Conservation (phyloP, 2,329 filamentous ascomycete species). For the Rhynchosporium secalis region DNA sequence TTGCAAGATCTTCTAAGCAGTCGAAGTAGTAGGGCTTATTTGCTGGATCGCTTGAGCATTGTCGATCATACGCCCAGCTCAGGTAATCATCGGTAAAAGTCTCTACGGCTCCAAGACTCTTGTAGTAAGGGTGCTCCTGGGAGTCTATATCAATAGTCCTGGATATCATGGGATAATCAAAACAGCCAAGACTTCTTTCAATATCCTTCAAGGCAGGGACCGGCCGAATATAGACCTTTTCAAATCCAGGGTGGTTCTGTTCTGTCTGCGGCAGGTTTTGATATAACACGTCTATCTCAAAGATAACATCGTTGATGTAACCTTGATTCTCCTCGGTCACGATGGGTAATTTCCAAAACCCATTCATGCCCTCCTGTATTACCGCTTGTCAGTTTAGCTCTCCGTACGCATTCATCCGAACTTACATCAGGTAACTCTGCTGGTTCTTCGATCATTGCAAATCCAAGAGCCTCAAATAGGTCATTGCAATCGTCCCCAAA, state of each 20-base stretch:
- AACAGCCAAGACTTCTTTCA: slow-evolving; percentile 35
- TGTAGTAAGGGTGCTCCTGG: slow-evolving; percentile 50
- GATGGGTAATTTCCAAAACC: slow-evolving; percentile 39
- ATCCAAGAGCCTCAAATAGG: slow-evolving; percentile 59
- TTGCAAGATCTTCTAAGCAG: slow-evolving; percentile 61
- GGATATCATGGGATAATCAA: slow-evolving; percentile 35
- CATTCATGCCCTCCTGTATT: slow-evolving; percentile 38
- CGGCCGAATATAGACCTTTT: slow-evolving; percentile 19
- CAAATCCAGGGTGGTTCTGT: slow-evolving; percentile 16
- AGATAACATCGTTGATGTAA: slow-evolving; percentile 59
- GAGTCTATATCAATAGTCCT: slow-evolving; percentile 41
- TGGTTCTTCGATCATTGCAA: slow-evolving; percentile 44
- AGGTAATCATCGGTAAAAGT: slow-evolving; percentile 65
- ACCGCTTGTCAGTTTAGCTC: slow-evolving; percentile 3
- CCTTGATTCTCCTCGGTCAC: slow-evolving; percentile 32
- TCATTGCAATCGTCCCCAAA: slow-evolving; percentile 63
- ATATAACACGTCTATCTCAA: slow-evolving; percentile 49
- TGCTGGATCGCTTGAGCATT: slow-evolving; percentile 54
- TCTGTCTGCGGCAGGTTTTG: slow-evolving; percentile 27
- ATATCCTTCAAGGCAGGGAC: slow-evolving; percentile 33
- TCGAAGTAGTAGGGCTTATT: slow-evolving; percentile 63
- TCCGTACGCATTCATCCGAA: background rate
- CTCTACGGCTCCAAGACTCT: slow-evolving; percentile 60
- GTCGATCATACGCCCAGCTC: slow-evolving; percentile 61
- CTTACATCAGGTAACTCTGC: slow-evolving; percentile 42